Base-by-base conservation (phyloP, 148 eudicot species). In the Cornus controversa region DNA sequence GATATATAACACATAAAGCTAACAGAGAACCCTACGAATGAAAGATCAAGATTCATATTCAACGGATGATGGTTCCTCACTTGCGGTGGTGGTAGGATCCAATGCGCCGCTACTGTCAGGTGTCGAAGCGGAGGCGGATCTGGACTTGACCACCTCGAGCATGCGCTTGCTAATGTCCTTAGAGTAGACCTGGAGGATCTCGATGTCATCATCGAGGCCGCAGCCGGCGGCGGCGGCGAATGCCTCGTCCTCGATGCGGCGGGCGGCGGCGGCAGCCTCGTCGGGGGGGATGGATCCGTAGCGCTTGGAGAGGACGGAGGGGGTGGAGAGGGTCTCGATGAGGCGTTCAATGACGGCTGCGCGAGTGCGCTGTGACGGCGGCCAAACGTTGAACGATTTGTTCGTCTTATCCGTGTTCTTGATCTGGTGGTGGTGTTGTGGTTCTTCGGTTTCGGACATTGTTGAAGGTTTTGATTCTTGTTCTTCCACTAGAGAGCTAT, bases 381-480 rank as follows among this genome's bases (percentile, higher is more conserved):
- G 98, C 98, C 98, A 94, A 27, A 94, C 90, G 85, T 87, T 88
- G 96, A 91, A 92, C 25, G 96, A 84, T 15, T 83, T 84, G 72
- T 10, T 18, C 78, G 78, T 66, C 22, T 80, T 91, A n/a, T 73
- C 79, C 45, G 71, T 20, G 66, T 29, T 18, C 8, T 66, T 75
- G 27, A 50, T 13, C 18, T 40, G 10, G 5, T 34, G 2, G 5
- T 10, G 66, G 0, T 29, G 24, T n/a, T 14, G 77, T 82, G 75
- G 23, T 54, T 71, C 75, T 18, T 85, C 83, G 54, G 80, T 69
- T 54, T 84, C 82, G 37, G 88, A 83, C 88, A 82, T 83, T 78
- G 81, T 60, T 66, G 83, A 31, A 54, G 74, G 0, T 60, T 73
- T 67, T 23, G 29, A 62, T 4, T 69, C 57, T 75, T 26, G 22